Conservation (phyloP, 2,329 filamentous ascomycete genomes). For the Fusarium sp. region DNA sequence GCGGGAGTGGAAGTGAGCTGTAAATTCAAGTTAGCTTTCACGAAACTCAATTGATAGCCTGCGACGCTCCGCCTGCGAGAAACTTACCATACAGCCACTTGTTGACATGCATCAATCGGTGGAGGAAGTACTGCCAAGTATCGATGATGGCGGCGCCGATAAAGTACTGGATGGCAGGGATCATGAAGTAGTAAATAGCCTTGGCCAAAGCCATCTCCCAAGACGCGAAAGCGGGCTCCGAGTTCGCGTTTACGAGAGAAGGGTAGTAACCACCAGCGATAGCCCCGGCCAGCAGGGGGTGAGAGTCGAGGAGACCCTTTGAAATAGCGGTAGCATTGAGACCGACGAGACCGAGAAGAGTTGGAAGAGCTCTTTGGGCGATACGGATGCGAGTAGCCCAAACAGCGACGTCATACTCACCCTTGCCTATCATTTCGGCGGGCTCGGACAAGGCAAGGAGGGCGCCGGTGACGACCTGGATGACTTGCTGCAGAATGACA, state of each 20-base stretch:
- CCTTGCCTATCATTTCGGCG: constrained; percentile 78
- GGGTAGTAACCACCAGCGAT: constrained; percentile 87
- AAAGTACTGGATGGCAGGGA: constrained; percentile 83
- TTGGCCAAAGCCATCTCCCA: constrained; percentile 85
- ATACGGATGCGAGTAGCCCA: constrained; percentile 88
- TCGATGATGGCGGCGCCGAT: constrained; percentile 83
- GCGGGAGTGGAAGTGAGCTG: constrained; percentile 89
- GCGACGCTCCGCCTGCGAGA: not conserved
- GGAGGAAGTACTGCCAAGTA: constrained; percentile 98
- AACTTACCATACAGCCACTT: constrained; percentile 93
- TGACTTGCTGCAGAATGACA: constrained; percentile 89
- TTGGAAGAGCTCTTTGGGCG: constrained; percentile 81
- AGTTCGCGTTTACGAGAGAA: constrained; percentile 70
- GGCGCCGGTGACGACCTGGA: constrained; percentile 81
- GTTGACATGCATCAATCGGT: constrained; percentile 97
- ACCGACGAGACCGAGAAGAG: constrained; percentile 76
- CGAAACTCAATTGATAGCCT: not conserved
- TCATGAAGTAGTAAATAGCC: constrained; percentile 79
- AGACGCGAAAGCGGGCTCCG: constrained; percentile 78
- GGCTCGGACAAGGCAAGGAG: constrained; percentile 78
- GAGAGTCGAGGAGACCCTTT: constrained; percentile 76
- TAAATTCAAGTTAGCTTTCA: constrained; percentile 14
- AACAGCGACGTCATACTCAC: constrained; percentile 86
- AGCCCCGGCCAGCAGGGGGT: constrained; percentile 79
- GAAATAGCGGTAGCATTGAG: constrained; percentile 81